Evolutionary conservation across 2,329 filamentous ascomycete species (phyloP).

Genomic region (Pseudocercospora musae): DNA sequence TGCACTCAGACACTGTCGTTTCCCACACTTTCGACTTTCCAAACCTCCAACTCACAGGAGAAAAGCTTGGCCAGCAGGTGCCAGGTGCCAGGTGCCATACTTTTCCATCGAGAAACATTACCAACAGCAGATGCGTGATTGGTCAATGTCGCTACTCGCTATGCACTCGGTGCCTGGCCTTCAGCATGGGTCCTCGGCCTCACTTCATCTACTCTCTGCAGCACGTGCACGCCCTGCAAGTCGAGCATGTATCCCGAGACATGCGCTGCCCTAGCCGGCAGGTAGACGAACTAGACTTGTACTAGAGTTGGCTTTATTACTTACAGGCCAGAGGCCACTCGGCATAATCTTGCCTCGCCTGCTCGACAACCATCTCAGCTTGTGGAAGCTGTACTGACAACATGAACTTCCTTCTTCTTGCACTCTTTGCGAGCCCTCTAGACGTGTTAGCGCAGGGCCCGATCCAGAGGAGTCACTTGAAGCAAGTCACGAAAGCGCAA

Average conservation of each 20-base stretch:
- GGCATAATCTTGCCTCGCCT: background rate
- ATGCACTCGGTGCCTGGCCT: background rate
- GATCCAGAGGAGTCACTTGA: slow-evolving; percentile 12
- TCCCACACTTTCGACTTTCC: too few species aligned
- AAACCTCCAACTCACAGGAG: background rate
- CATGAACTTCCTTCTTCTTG: slow-evolving; percentile 16
- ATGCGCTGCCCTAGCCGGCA: background rate
- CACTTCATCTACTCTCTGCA: background rate
- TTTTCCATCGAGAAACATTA: background rate
- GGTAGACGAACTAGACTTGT: background rate
- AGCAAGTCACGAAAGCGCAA: slow-evolving; percentile 13
- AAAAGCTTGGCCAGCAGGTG: too few species aligned
- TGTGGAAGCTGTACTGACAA: background rate
- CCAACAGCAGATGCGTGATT: background rate
- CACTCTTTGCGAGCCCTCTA: slow-evolving; percentile 12
- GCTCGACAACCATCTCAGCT: background rate
- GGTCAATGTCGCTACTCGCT: background rate
- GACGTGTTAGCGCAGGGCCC: slow-evolving; percentile 12
- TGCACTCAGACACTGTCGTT: too few species aligned
- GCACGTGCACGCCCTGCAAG: background rate
- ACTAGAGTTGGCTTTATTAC: background rate
- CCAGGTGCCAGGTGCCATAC: too few species aligned
- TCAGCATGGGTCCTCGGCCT: slow-evolving; percentile 1
- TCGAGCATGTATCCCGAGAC: background rate
- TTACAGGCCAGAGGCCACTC: background rate